Percentiles rank a stretch among this genome's conserved stretches.
phyloP scores from a whole-genome alignment of 78 protist species.

The Emiliania huxleyi region DNA sequence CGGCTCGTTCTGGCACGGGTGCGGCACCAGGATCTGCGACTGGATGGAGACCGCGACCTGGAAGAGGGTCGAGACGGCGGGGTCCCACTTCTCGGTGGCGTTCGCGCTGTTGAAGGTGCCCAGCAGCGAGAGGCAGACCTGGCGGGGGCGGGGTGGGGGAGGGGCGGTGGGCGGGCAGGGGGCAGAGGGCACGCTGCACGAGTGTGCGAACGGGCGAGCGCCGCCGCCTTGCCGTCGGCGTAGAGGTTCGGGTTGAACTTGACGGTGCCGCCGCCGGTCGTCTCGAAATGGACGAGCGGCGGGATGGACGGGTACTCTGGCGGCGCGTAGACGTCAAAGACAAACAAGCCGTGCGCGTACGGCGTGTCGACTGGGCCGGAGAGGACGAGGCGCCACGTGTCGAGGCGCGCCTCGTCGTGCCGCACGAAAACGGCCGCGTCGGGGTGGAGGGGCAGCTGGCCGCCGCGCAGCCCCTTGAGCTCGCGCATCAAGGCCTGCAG shows the following conservation, averaged over 20 bases:
- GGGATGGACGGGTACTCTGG: conserved; percentile 28
- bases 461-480: neutral
- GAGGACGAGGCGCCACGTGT: neutral
- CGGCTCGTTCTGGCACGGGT: conserved; percentile 1
- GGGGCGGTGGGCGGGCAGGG: too few species aligned
- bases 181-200: too few species aligned
- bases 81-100: too few species aligned
- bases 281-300: neutral
- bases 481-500: too few species aligned
- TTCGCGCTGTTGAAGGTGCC: neutral
- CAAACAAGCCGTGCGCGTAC: neutral
- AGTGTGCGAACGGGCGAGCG: too few species aligned
- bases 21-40: neutral
- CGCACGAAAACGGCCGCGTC: neutral
- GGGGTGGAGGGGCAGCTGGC: neutral
- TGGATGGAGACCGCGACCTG: conserved; percentile 9
- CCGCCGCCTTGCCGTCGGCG: conserved; percentile 33
- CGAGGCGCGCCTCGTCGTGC: neutral
- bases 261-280: conserved; percentile 19
- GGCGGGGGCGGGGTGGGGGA: neutral
- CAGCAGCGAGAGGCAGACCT: neutral
- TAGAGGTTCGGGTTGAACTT: too few species aligned
- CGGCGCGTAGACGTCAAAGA: neutral
- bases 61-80: neutral
- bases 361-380: conserved; percentile 26